Evolutionary conservation across 305 asterid species (phyloP).

Genomic region (Striga hermonthica): DNA sequence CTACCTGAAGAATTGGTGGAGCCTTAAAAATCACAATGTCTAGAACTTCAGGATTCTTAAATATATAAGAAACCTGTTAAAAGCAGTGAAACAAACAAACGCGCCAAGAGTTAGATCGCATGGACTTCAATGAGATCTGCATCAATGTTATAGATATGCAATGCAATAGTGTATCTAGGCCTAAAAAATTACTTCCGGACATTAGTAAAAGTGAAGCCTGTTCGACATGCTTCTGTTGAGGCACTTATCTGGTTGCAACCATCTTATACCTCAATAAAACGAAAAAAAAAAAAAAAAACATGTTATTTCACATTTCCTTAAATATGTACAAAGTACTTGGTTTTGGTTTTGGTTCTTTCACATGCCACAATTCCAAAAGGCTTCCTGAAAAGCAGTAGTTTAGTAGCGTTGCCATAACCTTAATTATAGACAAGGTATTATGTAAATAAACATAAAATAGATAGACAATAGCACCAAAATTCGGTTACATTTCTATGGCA

Average conservation of each 20-base stretch:
- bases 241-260: constrained; percentile 9
- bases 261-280: constrained; percentile 22
- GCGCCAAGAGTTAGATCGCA: constrained; percentile 7
- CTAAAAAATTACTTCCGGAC: constrained; percentile 11
- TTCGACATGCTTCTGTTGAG: background rate
- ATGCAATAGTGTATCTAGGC: constrained; percentile 1
- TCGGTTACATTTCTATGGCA: constrained; percentile 7
- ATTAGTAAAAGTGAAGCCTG: constrained; percentile 4
- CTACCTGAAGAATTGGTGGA: constrained; percentile 77
- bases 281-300: constrained; percentile 8
- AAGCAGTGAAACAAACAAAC: constrained; percentile 11
- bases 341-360: background rate
- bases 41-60: constrained; percentile 72
- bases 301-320: constrained; percentile 7
- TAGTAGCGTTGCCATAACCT: constrained; percentile 15
- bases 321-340: background rate
- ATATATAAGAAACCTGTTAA: constrained; percentile 76
- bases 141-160: constrained; percentile 6
- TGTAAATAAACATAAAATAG: background rate
- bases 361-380: background rate
- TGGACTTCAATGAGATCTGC: constrained; percentile 16
- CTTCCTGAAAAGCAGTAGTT: constrained; percentile 12
- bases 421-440: constrained; percentile 3
- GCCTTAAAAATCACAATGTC: constrained; percentile 87
- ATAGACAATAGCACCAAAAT: constrained; percentile 16